Evolutionary conservation across 768 basidiomycete genomes (phyloP), one percentile per base, ranked within the genome.

Genomic region (Naematelia aurantialba): DNA sequence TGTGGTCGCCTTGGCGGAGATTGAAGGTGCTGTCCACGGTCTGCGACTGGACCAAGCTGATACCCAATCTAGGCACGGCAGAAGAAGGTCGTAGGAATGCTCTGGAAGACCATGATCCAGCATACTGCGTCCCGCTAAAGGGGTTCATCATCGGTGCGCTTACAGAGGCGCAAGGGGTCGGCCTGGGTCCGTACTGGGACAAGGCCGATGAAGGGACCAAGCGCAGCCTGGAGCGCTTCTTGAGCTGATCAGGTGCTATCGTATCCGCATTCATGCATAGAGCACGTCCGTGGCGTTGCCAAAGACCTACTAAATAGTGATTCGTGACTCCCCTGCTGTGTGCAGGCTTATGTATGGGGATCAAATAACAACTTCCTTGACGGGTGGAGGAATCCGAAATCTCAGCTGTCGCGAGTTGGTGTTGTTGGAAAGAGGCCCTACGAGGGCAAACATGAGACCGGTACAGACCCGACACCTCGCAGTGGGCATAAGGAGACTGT

Each of bases 161-260:
- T 5, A 56, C 61, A 12, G 60, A 63, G 24, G 66, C 70, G 0
- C 72, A 72, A 22, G 55, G 56, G 14, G 62, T 73, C 8, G 73
- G 73, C 5, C 57, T 76, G 52, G 69, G 62, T 5, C 68, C 68
- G 0, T 75, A 70, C 47, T 76, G 75, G 75, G 66, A 68, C 2
- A 70, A 72, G 39, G 67, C 74, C 31, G 74, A 76, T 58, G 59
- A 47, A n/a, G 67, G 66, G 17, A 59, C 72, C 5, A 65, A 60
- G 47, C 52, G 56, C 4, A 73, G 69, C 45, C 52, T 73, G 53
- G 66, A 70, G 50, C 34, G 34, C 34, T 39, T 39, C 34, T 17
- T 39, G 34, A 39, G 34, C 17, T 39, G 17, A 39, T 39, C 34
- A 39, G 8, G 8, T 39, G 34, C 8, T 39, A 39, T 39, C 8